Evolutionary conservation across 2,329 filamentous ascomycete genomes (phyloP).

Genomic region (Emydomyces testavorans): DNA sequence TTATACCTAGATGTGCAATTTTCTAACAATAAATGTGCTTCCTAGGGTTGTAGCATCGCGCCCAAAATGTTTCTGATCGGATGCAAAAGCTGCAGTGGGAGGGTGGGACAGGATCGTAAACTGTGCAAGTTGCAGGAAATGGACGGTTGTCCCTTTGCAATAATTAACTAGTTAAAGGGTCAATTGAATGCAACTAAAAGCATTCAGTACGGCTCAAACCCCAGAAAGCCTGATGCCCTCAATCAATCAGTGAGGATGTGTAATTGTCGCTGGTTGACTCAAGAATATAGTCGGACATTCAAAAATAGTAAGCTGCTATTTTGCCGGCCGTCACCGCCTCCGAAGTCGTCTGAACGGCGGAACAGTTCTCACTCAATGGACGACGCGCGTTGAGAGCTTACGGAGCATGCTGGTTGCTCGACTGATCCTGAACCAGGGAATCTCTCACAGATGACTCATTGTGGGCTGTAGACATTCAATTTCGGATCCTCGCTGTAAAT

Average conservation of each 20-base stretch:
- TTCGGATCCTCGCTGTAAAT: too few species aligned
- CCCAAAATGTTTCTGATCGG: neutral
- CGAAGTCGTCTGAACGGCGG: neutral
- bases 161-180: neutral
- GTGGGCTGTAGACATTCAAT: too few species aligned
- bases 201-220: neutral
- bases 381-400: too few species aligned
- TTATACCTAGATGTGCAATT: too few species aligned
- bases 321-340: slow-evolving; percentile 7
- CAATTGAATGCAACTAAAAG: neutral
- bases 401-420: too few species aligned
- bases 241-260: neutral
- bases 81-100: neutral
- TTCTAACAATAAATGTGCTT: neutral
- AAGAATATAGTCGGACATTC: neutral
- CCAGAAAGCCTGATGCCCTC: neutral
- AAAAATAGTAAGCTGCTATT: neutral
- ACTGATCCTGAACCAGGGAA: too few species aligned
- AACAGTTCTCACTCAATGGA: too few species aligned
- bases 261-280: neutral
- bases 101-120: slow-evolving; percentile 4
- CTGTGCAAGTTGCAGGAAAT: neutral
- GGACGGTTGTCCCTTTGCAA: too few species aligned
- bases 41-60: neutral
- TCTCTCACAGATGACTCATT: too few species aligned